Evolutionary conservation across 352 stramenopile species (phyloP), one percentile per base, ranked within the genome.

Genomic region (Phytophthora palmivora): DNA sequence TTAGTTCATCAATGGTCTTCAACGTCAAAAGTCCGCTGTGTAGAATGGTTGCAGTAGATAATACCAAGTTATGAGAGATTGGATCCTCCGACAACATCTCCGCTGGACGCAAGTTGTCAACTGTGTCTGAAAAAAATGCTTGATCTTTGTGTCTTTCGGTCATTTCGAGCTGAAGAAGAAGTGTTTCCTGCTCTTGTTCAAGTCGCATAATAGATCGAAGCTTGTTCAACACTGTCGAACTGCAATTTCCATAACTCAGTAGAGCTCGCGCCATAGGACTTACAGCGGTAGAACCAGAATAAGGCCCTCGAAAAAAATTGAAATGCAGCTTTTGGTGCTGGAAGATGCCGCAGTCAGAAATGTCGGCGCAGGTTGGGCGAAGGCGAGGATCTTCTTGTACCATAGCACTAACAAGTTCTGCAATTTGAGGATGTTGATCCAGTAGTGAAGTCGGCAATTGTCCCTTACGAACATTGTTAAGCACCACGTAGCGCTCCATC

Each of bases 401-500:
- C 74, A 94, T 91, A 21, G 65, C 58, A 39, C 66, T 41, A 42
- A 92, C 76, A 0, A 91, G 46, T 15, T 57, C 45, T 6, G 76
- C 69, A 6, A 92, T 63, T 7, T 86, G 68, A 0, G 81, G 75
- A 24, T 87, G 73, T 6, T 78, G 47, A 0, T 42, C 39, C 4
- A 60, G n/a, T 6, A 94, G 34, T 4, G n/a, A 33, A 5, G 32
- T 2, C 0, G 82, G 84, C 2, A 91, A 16, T 12, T 70, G 45
- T 0, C 82, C 79, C 14, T 77, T 74, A 10, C 79, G 76, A 12
- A 72, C 61, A 2, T 82, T 69, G 7, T 56, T 79, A 2, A 94
- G 74, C 24, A 87, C 78, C 6, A 82, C 55, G 28, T 84, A 78
- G 38, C 84, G 78, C 57, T 94, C 86, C 86, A 94, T 94, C 47